Base-by-base conservation (phyloP, 2,329 filamentous ascomycete genomes). In the Xylaria sp. region DNA sequence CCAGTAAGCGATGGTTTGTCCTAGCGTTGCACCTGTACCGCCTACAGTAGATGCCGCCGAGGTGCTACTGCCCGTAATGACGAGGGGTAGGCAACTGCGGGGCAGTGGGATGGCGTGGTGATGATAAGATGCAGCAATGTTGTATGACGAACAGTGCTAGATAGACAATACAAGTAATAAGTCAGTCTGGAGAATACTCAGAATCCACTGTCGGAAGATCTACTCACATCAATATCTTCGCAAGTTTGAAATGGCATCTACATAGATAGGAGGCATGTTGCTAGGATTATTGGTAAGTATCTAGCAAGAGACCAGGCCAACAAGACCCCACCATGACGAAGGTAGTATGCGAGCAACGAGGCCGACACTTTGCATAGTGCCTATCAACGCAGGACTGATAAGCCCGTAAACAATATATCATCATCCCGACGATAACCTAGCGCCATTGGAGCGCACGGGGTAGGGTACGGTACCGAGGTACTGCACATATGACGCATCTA, bases 1-100 rank as follows among this genome's bases (percentile, higher is more conserved):
- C 7, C 91, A 95, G 85, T 95, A 89, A 79, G 79, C 54, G 12
- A 17, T 51, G 7, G 32, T 30, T 27, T 59, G 51, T 50, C 27
- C 9, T 8, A 6, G 27, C 9, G 32, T 3, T 34, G n/a, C 39
- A 17, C 45, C 14, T 55, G 14, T 34, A n/a, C 30, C 2, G 12
- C 21, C 51, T 27, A 21, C n/a, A 27, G 8, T 17, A 53, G 8
- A 50, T 42, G 12, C 17, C 47, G 11, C 47, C 47, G n/a, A 3
- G 48, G 30, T 19, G n/a, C 48, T 30, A 30, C n/a, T 27, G 36
- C 24, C 24, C 24, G 32, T 17, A 3, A n/a, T 17, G 27, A 47
- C 68, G 69, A 70, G 68, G 69, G 69, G 68, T 61, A 71, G 55
- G 56, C 57, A n/a, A 48, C 53, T 67, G 65, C 63, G 65, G 68